Evolutionary conservation across 495 filamentous ascomycete genomes (phyloP).

Genomic region (Gamarada debralockiae): DNA sequence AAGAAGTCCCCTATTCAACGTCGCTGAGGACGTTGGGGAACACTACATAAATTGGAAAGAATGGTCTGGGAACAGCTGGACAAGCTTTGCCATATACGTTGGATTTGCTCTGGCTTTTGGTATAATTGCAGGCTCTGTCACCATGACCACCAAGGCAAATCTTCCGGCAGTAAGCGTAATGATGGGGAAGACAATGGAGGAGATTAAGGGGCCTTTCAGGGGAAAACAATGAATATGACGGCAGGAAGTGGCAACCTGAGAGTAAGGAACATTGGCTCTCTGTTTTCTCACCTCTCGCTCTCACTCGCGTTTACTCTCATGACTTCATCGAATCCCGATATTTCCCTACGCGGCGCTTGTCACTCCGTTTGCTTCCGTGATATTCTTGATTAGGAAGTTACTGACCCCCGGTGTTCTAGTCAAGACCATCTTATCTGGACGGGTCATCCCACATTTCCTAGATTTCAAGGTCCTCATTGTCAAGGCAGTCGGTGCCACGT

Average conservation of each 20-base stretch:
- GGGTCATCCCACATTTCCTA: constrained; percentile 50
- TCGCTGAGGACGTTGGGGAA: constrained; percentile 22
- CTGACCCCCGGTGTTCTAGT: too few relatives aligned
- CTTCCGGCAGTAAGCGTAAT: constrained; percentile 37
- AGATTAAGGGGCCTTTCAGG: constrained; percentile 19
- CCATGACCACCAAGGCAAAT: constrained; percentile 46
- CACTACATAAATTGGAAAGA: constrained; percentile 37
- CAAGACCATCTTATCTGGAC: constrained; percentile 57
- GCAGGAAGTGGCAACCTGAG: constrained; percentile 55
- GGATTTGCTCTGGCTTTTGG: constrained; percentile 46
- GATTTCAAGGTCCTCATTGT: constrained; percentile 50
- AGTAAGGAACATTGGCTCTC: too few relatives aligned
- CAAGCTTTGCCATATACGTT: constrained; percentile 44
- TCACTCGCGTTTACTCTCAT: too few relatives aligned
- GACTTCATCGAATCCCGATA: too few relatives aligned
- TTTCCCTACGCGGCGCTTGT: too few relatives aligned
- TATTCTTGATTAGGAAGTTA: too few relatives aligned
- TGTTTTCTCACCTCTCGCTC: too few relatives aligned
- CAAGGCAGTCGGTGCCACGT: constrained; percentile 52
- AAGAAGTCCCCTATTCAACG: constrained; percentile 24
- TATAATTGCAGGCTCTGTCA: constrained; percentile 42
- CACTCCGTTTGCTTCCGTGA: too few relatives aligned
- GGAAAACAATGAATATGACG: constrained; percentile 54
- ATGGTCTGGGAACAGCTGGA: constrained; percentile 38
- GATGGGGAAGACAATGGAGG: not conserved